These are phyloP conservation scores for Yarrowia galli DNA, from an alignment of 1,139 yeast genomes.

Conservation along the genomic window DNA sequence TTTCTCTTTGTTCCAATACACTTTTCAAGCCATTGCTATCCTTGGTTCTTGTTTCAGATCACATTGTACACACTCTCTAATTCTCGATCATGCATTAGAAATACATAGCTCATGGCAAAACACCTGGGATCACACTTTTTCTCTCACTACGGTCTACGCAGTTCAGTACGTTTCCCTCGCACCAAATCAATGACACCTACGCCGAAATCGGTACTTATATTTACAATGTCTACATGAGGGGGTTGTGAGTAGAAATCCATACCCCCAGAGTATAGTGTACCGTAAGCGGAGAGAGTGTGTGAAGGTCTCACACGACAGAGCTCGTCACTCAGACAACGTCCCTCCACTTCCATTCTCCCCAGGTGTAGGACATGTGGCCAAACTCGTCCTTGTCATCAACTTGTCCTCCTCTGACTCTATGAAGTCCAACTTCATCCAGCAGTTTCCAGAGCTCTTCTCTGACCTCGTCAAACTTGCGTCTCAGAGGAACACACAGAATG, in stretches of 20 bases:
- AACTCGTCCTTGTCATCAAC: conserved; percentile 86
- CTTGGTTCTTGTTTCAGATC: no score
- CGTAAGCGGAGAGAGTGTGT: neutral
- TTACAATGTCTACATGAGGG: conserved; percentile 3
- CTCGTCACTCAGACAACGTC: neutral
- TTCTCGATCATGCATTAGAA: no score
- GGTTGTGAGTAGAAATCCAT: no score
- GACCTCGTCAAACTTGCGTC: conserved; percentile 71
- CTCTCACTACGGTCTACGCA: neutral
- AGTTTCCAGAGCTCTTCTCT: conserved; percentile 66
- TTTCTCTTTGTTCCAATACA: no score
- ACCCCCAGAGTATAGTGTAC: neutral
- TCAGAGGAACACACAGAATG: conserved; percentile 76
- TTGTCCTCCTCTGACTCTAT: conserved; percentile 48
- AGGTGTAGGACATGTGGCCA: conserved; percentile 68
- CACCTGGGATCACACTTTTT: no score
- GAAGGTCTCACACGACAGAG: no score
- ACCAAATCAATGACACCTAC: conserved; percentile 30
- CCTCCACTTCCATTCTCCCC: conserved; percentile 48
- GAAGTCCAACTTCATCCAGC: conserved; percentile 52
- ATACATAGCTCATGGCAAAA: no score
- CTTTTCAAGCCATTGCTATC: no score
- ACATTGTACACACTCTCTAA: no score
- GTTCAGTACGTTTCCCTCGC: neutral
- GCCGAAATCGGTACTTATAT: conserved; percentile 26